Percentiles rank a stretch among this genome's conserved stretches.
Evolutionary conservation across 441 rosid species (phyloP).

Genomic region (Brassica balearica): DNA sequence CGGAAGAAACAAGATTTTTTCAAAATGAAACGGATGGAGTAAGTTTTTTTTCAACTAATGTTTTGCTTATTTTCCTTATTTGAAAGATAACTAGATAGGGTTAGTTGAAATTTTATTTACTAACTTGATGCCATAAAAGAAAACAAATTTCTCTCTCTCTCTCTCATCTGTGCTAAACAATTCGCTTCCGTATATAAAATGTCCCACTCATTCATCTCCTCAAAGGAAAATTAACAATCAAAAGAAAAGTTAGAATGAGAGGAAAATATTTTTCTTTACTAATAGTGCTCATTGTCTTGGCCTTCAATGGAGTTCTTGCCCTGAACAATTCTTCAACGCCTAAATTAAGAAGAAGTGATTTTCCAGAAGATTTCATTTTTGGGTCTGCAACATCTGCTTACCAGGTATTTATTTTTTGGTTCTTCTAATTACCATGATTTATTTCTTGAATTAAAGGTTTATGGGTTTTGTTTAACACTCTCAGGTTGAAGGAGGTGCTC

Average conservation of each 20-base stretch:
- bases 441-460: background rate
- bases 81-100: slow-evolving; percentile 13
- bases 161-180: background rate
- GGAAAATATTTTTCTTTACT: slow-evolving; percentile 15
- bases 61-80: background rate
- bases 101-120: background rate
- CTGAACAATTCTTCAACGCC: slow-evolving; percentile 32
- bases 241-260: slow-evolving; percentile 27
- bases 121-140: background rate
- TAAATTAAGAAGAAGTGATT: slow-evolving; percentile 34
- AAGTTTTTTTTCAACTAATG: background rate
- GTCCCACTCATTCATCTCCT: background rate
- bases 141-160: background rate
- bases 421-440: background rate
- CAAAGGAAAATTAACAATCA: background rate
- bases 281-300: slow-evolving; percentile 31
- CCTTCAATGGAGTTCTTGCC: slow-evolving; percentile 32
- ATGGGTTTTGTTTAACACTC: background rate
- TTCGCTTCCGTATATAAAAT: slow-evolving; percentile 18
- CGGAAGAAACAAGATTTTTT: no score
- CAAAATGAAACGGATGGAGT: background rate
- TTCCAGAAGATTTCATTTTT: slow-evolving; percentile 50
- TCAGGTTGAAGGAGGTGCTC: slow-evolving; percentile 56
- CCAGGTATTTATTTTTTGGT: slow-evolving; percentile 33
- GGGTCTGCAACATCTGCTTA: slow-evolving; percentile 52